A percentile compares a stretch with the other conserved stretches of the same genome.
These are phyloP conservation scores for Rhizopogon vesiculosus DNA, from an alignment of 768 basidiomycete species.

Conservation along the genomic window DNA sequence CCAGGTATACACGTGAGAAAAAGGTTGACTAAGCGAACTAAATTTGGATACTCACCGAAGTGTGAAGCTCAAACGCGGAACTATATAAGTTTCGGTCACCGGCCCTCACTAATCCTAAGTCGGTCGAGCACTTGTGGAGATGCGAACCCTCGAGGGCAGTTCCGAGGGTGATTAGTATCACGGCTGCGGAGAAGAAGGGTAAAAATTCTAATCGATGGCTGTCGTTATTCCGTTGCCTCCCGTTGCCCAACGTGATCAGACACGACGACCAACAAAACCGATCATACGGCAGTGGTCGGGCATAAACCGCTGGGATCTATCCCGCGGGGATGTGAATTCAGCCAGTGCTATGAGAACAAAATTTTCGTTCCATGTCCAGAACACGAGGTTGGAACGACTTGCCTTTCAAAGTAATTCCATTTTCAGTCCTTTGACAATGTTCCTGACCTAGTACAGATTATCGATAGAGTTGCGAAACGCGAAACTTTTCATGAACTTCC, in stretches of 20 bases:
- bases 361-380: conserved; percentile 14
- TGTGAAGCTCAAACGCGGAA: conserved; percentile 19
- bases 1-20: conserved; percentile 4
- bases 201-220: not conserved
- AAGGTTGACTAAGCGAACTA: conserved; percentile 20
- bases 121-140: conserved; percentile 9
- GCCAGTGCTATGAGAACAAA: not conserved
- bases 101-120: not conserved
- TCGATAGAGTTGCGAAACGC: conserved; percentile 2
- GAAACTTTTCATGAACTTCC: conserved; percentile 1
- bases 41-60: conserved; percentile 8
- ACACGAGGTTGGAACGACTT: conserved; percentile 23
- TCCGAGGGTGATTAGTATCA: not conserved
- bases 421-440: conserved; percentile 5
- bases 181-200: not conserved
- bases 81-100: conserved; percentile 11
- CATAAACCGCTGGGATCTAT: not conserved
- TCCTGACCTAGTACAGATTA: conserved; percentile 4
- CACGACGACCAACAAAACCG: conserved; percentile 7
- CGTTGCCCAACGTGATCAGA: conserved; percentile 2
- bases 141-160: conserved; percentile 9
- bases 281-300: not conserved
- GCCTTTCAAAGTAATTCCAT: not conserved
- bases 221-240: not conserved
- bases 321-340: not conserved